Percentiles rank a stretch among this genome's conserved stretches.
These are phyloP conservation scores for Endotrypanum monterogeii DNA, from an alignment of 208 protist species.

Conservation along the genomic window DNA sequence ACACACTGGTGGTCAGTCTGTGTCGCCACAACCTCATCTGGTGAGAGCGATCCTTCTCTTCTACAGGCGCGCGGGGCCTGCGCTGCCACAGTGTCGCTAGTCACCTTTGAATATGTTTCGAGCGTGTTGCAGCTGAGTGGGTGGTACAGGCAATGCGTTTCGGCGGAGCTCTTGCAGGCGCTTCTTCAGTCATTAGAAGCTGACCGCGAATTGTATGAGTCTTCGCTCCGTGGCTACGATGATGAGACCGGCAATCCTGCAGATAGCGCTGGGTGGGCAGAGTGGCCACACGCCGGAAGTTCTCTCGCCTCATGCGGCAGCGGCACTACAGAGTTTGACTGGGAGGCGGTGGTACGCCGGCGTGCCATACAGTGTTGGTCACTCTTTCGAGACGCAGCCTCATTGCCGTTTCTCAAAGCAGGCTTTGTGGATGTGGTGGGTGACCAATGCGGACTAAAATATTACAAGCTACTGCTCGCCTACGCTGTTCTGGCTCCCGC, in stretches of 20 bases:
- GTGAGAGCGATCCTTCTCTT: neutral
- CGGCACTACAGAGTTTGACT: neutral
- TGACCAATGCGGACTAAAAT: constrained; percentile 25
- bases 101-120: constrained; percentile 29
- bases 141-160: constrained; percentile 39
- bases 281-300: neutral
- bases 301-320: neutral
- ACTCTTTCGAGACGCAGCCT: constrained; percentile 24
- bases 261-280: neutral
- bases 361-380: constrained; percentile 31
- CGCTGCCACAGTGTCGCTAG: constrained; percentile 3
- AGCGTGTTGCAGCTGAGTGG: constrained; percentile 36
- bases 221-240: constrained; percentile 16
- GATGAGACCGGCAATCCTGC: neutral
- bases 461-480: constrained; percentile 36
- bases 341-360: constrained; percentile 16
- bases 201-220: constrained; percentile 25
- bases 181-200: constrained; percentile 36
- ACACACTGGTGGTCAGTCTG: constrained; percentile 8
- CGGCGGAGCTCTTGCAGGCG: constrained; percentile 22
- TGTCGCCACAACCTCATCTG: neutral
- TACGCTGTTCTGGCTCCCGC: constrained; percentile 36
- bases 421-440: constrained; percentile 25
- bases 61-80: neutral
- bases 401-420: constrained; percentile 21